phyloP scores from a whole-genome alignment of 352 stramenopile species.

The Phytopythium chamaehyphon region DNA sequence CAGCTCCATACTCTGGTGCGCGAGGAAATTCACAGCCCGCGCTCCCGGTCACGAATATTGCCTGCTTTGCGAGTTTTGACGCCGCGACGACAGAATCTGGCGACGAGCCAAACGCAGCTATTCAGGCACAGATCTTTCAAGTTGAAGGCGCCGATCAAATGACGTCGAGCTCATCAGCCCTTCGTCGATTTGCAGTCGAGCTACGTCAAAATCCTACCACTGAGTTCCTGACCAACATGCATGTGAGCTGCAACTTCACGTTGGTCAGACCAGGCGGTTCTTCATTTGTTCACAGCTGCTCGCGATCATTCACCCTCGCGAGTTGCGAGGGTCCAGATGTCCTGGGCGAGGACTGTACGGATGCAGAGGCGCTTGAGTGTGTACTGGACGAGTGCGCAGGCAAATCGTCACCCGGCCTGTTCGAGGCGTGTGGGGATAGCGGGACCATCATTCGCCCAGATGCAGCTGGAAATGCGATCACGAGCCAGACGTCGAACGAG shows the following conservation, averaged over 20 bases:
- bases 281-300: conserved; percentile 25
- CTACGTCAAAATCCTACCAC: conserved; percentile 42
- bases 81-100: not conserved
- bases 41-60: conserved; percentile 1
- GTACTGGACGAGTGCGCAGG: conserved; percentile 26
- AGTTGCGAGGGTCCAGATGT: conserved; percentile 55
- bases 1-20: not conserved
- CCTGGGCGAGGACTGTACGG: conserved; percentile 10
- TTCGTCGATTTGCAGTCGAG: conserved; percentile 53
- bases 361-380: not conserved
- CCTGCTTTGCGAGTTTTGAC: conserved; percentile 6
- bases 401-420: conserved; percentile 16
- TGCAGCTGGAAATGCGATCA: conserved; percentile 19
- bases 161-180: not conserved
- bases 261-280: conserved; percentile 32
- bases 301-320: conserved; percentile 38
- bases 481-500: conserved; percentile 14
- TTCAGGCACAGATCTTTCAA: conserved; percentile 1
- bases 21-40: not conserved
- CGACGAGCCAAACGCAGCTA: not conserved
- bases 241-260: conserved; percentile 47
- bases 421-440: conserved; percentile 23
- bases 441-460: conserved; percentile 22
- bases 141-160: not conserved
- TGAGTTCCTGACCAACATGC: conserved; percentile 31